Base-by-base conservation (phyloP, 345 rosid species). In the Bretschneidera sinensis region DNA sequence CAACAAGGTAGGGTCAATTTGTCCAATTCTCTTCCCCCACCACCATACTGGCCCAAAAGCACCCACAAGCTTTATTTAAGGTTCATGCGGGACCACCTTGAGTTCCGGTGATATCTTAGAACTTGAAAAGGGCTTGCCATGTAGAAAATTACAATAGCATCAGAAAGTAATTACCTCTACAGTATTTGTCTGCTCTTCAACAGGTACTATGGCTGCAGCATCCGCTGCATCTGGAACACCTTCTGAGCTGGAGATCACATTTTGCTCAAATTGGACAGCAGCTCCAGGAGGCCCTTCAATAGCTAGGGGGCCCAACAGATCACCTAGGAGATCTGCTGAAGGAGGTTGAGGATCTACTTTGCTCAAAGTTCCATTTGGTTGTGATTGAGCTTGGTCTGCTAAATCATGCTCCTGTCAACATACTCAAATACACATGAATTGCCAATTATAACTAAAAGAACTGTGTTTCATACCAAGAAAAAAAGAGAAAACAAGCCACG, bases 261-360 rank as follows among this genome's bases (percentile, higher is more conserved):
- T 79, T 34, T 71, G 86, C 61, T 80, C 87, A 64, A 74, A 69
- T 59, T 76, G 79, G 51, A 57, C 71, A 58, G 52, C 60, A 67
- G 80, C 78, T 43, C 66, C 83, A 55, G 95, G 95, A 60, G 95
- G 82, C 35, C 82, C 96, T 81, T 95, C 99, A 72, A 95, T 95
- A 43, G 95, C 89, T 62, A 91, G 75, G 45, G 96, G 86, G 51
- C 85, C 96, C 72, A 95, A 78, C 58, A 91, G 79, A 76, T 91
- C 96, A 43, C 88, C 80, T 48, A 95, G 83, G 64, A 88, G 70
- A 76, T 95, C 96, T 16, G 84, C 77, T 57, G 89, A 76, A 60
- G 78, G 86, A 57, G 71, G 54, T 70, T 83, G 83, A 72, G 79
- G 78, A 51, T 87, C 96, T 69, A 63, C 73, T 64, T 39, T 70